Conservation (phyloP, 2,329 filamentous ascomycete genomes). For the Fusarium redolens region DNA sequence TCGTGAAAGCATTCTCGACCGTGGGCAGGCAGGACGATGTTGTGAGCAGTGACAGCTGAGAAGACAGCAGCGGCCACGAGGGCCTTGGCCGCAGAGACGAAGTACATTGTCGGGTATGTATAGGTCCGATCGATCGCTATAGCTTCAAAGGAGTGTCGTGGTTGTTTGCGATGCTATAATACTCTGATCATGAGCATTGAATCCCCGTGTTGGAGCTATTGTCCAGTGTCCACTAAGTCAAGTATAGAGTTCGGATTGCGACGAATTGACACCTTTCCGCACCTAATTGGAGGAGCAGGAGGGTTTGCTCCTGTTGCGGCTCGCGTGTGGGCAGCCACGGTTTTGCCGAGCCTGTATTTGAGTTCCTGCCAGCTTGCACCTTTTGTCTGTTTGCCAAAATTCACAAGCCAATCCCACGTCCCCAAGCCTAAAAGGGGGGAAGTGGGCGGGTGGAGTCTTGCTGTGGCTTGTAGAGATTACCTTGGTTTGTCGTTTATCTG, state of each 20-base stretch:
- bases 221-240: conserved; percentile 21
- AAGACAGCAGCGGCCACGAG: conserved; percentile 56
- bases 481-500: conserved; percentile 35
- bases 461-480: conserved; percentile 28
- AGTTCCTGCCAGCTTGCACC: conserved; percentile 36
- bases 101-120: conserved; percentile 42
- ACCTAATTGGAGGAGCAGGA: conserved; percentile 25
- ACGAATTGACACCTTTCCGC: conserved; percentile 49
- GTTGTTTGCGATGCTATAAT: conserved; percentile 25
- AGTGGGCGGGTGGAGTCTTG: conserved; percentile 22
- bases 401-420: conserved; percentile 35
- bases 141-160: conserved; percentile 27
- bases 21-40: conserved; percentile 94
- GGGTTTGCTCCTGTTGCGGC: conserved; percentile 13
- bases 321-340: conserved; percentile 32
- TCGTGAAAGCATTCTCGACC: conserved; percentile 99
- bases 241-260: conserved; percentile 28
- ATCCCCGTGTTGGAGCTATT: conserved; percentile 32
- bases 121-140: conserved; percentile 14
- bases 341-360: conserved; percentile 34
- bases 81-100: conserved; percentile 55
- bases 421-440: conserved; percentile 35
- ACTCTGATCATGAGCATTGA: conserved; percentile 12
- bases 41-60: conserved; percentile 81
- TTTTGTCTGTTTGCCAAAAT: conserved; percentile 8